Evolutionary conservation across 345 rosid species (phyloP), one percentile per base, ranked within the genome.

Genomic region (Eucalyptus regnans): DNA sequence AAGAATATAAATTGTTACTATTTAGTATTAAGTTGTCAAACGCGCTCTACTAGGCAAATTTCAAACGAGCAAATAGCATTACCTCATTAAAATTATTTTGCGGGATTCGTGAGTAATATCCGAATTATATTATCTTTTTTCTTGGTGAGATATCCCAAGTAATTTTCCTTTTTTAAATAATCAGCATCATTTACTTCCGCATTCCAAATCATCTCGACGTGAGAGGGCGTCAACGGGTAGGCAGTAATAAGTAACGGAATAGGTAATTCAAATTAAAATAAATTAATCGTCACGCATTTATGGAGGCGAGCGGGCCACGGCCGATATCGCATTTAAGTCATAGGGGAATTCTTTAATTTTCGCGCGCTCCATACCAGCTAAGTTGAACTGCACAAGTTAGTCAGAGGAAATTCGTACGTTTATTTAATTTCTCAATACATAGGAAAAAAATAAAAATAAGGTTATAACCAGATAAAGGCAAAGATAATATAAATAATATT

Each of bases 41-140:
- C 3, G 2, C 25, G 0, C 20, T 3, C 20, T 12, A 7, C 2
- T n/a, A 14, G 20, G 20, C 0, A 15, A 10, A 64, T 64, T n/a
- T 64, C 76, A 64, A 64, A 64, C 22, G 1, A 64, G 41, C 76
- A 12, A 14, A n/a, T 64, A n/a, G 20, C 37, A 14, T 64, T 15
- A 15, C 10, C 76, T 64, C 41, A 15, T 64, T 12, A n/a, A 12
- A 12, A n/a, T n/a, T 64, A n/a, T n/a, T 15, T 64, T 64, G 20
- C 2, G 37, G 20, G 76, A n/a, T 64, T n/a, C 41, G 3, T 16
- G 41, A 31, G 41, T 64, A 64, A n/a, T 64, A n/a, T 8, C 22
- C 76, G 6, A 64, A n/a, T n/a, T n/a, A 64, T n/a, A 64, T 64
- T n/a, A 7, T 64, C 6, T n/a, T 64, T 64, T n/a, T 29, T 64